phyloP scores from a whole-genome alignment of 1,284 basidiomycete genomes.

The Rhodofomes roseus region DNA sequence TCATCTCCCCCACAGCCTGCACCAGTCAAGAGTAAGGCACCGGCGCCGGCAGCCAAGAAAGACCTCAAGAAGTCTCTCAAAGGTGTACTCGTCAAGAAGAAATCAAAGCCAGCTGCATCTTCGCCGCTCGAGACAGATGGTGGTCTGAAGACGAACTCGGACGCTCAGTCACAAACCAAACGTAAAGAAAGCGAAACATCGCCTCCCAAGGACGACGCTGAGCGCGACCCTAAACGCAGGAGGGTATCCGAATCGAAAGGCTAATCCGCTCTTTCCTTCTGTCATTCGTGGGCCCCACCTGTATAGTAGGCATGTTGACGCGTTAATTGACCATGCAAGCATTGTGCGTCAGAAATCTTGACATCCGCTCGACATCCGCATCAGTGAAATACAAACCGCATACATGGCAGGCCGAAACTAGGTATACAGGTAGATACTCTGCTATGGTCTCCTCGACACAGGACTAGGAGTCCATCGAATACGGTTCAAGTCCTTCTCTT shows the following conservation, averaged over 20 bases:
- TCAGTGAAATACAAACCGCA: background rate
- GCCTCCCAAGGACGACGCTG: constrained; percentile 24
- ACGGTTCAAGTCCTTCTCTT: constrained; percentile 57
- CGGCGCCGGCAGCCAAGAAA: constrained; percentile 40
- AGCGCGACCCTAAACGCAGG: constrained; percentile 49
- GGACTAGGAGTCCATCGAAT: constrained; percentile 73
- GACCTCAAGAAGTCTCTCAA: constrained; percentile 62
- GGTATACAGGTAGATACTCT: background rate
- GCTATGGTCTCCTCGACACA: constrained; percentile 27
- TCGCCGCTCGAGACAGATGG: constrained; percentile 16
- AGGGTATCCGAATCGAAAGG: constrained; percentile 19
- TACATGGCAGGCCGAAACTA: background rate
- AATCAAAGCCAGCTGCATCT: constrained; percentile 38
- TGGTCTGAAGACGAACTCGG: background rate
- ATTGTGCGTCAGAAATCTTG: background rate
- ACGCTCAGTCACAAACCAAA: constrained; percentile 7
- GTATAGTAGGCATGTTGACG: background rate
- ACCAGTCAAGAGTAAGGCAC: constrained; percentile 25
- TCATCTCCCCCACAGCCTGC: constrained; percentile 12
- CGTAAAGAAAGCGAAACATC: constrained; percentile 2
- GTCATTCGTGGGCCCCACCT: constrained; percentile 3
- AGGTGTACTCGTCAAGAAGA: constrained; percentile 78
- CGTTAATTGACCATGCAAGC: background rate
- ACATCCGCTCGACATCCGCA: too few species aligned
- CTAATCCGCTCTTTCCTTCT: background rate